These are phyloP conservation scores for Mitragyna speciosa DNA, from an alignment of 257 asterid species.

Conservation along the genomic window DNA sequence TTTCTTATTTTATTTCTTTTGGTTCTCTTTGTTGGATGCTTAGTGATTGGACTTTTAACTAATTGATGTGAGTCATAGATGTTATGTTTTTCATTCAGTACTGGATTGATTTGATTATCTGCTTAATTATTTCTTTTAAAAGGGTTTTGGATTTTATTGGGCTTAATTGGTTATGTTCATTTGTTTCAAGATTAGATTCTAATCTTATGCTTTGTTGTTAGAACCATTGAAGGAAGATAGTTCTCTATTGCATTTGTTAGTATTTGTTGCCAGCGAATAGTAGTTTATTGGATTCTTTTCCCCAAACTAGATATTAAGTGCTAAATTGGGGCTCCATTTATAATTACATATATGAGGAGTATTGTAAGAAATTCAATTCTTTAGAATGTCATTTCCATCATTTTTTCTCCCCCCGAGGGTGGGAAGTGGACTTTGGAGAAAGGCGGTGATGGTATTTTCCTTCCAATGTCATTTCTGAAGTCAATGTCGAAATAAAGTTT, in stretches of 20 bases:
- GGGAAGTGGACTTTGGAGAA: background rate
- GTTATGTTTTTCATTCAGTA: background rate
- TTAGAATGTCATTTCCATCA: background rate
- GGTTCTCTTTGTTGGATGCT: conserved; percentile 1
- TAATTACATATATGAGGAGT: background rate
- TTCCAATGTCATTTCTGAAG: no score
- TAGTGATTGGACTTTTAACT: background rate
- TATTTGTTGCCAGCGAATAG: background rate
- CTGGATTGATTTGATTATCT: background rate
- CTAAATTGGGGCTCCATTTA: background rate
- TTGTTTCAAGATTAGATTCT: background rate
- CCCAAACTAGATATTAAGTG: background rate
- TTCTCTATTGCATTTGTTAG: background rate
- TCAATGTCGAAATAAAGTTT: background rate
- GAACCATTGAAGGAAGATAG: background rate
- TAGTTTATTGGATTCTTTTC: background rate
- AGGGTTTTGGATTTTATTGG: conserved; percentile 19
- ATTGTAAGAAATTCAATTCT: background rate
- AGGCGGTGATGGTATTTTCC: background rate
- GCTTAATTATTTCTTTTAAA: background rate
- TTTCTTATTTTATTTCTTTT: no score
- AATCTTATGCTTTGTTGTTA: background rate
- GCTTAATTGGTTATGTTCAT: conserved; percentile 1
- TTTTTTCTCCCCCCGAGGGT: background rate
- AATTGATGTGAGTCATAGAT: background rate